Base-by-base conservation (phyloP, 2,329 filamentous ascomycete genomes). In the Beauveria bassiana region DNA sequence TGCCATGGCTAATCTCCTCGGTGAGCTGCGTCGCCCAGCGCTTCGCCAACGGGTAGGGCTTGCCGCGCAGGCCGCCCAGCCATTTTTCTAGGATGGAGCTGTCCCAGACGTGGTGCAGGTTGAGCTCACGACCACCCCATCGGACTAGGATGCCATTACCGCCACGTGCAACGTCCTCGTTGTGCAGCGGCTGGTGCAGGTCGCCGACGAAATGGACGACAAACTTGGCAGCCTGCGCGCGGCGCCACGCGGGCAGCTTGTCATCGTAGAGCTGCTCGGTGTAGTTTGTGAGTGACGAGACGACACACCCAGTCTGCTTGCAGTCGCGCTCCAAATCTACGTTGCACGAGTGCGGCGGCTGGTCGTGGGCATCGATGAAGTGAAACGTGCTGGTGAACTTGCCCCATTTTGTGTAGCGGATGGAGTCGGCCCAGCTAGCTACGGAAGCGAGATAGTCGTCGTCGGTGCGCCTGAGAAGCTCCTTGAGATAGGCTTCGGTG, bases 71-170 rank as follows among this genome's bases (percentile, higher is more conserved):
- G n/a, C 79, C 83, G 2, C 86, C 86, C 1, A 87, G 76, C 68
- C 83, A 74, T 68, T 86, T 83, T 73, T 89, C 86, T 0, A 84
- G 80, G 64, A 91, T 90, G 66, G 81, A 83, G 59, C 81, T 84
- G 69, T 91, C 89, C 88, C 88, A 91, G 18, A 90, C 83, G 62
- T 87, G 81, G 69, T 91, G 89, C 47, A 91, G 78, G 69, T 91
- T 91, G 61, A 82, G 79, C 31, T 77, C 72, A 34, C 73, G 71
- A 3, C 79, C 80, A 28, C 85, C 77, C 74, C 86, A 91, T 18
- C 74, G 76, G 1, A 91, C 88, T 16, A 78, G 71, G 66, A 91
- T 88, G 12, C 81, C 80, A 66, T 91, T 92, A 0, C 88, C 88
- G 59, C 89, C 89, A 24, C 79, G 75, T 2, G 79, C 78, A 7